Evolutionary conservation across 495 filamentous ascomycete species (phyloP).

Genomic region (Trichoderma gamsii): DNA sequence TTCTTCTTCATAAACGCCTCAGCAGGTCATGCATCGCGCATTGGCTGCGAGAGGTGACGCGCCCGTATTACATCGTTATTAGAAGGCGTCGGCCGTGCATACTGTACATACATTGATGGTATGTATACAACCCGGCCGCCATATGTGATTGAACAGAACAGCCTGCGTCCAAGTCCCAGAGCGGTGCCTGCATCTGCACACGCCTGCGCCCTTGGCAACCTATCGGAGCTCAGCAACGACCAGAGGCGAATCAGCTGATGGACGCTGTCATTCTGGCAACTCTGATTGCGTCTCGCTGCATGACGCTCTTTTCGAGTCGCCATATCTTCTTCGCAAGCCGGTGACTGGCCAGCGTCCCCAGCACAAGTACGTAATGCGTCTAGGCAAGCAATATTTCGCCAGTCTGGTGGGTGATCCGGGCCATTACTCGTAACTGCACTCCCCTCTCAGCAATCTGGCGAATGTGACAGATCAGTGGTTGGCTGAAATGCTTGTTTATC

Average conservation of each 20-base stretch:
- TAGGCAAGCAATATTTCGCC: neutral
- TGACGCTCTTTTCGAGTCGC: neutral
- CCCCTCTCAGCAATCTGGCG: constrained; percentile 1
- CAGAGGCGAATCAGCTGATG: constrained; percentile 1
- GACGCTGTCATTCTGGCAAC: neutral
- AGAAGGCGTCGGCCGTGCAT: neutral
- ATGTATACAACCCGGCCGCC: too few species aligned
- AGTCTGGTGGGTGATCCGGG: neutral
- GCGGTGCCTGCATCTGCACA: neutral
- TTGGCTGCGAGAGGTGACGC: neutral
- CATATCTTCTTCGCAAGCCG: neutral
- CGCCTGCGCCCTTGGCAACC: neutral
- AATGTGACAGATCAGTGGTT: neutral
- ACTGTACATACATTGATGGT: neutral
- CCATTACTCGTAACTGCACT: constrained; percentile 1
- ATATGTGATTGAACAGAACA: too few species aligned
- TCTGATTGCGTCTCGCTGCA: neutral
- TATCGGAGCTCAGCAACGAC: neutral
- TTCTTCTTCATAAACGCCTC: neutral
- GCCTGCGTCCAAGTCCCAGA: neutral
- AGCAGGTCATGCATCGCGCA: neutral
- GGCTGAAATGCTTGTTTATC: too few species aligned
- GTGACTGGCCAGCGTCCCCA: neutral
- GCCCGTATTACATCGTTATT: neutral
- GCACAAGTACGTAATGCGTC: neutral